These are phyloP conservation scores for Mortierella sp. DNA, from an alignment of 371 early-diverging fungal species.

Conservation along the genomic window DNA sequence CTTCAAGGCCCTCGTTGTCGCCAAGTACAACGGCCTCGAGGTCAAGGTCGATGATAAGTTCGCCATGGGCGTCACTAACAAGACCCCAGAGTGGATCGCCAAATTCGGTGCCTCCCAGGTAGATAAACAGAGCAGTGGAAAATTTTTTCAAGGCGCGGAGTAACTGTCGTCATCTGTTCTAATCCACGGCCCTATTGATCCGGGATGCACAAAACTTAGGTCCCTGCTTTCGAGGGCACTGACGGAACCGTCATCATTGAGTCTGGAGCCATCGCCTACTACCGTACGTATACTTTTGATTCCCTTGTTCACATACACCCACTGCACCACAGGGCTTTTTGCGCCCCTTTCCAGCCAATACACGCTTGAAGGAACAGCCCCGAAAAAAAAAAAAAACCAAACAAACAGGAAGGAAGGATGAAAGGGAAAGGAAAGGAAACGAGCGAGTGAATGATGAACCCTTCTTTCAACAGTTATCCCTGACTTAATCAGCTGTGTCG, in stretches of 20 bases:
- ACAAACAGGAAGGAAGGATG: not conserved
- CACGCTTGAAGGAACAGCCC: no score
- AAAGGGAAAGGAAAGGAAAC: not conserved
- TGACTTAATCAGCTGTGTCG: constrained; percentile 62
- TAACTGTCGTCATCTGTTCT: no score
- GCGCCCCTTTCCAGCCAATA: no score
- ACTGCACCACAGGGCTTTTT: not conserved
- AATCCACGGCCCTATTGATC: no score
- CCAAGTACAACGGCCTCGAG: constrained; percentile 81
- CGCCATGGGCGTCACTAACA: constrained; percentile 76
- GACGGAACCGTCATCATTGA: constrained; percentile 78
- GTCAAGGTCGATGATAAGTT: constrained; percentile 73
- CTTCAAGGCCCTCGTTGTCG: constrained; percentile 77
- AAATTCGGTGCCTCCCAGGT: constrained; percentile 78
- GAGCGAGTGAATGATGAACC: constrained; percentile 42
- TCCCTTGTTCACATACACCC: not conserved
- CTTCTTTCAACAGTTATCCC: constrained; percentile 66
- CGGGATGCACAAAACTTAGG: constrained; percentile 49
- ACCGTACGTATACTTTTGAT: constrained; percentile 64
- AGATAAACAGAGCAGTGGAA: not conserved
- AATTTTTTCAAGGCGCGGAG: not conserved
- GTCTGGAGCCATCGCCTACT: constrained; percentile 89
- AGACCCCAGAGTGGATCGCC: constrained; percentile 78
- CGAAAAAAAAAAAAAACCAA: no score
- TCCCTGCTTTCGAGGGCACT: constrained; percentile 84